Evolutionary conservation across 169 alveolate genomes (phyloP).

Genomic region (Eimeria acervulina): DNA sequence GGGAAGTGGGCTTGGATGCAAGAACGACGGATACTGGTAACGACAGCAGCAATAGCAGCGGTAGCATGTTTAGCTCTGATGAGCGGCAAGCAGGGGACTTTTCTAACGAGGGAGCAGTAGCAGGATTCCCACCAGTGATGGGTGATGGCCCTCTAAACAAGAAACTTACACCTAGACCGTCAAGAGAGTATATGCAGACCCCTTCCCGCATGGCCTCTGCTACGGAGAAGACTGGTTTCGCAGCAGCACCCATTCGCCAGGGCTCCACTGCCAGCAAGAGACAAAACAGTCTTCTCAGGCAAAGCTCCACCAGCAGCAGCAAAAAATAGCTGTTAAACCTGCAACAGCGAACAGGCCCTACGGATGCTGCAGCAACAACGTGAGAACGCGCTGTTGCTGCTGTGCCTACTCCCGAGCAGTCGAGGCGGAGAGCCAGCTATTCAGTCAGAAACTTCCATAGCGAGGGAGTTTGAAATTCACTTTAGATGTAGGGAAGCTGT

Average conservation of each 20-base stretch:
- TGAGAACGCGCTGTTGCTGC: not conserved
- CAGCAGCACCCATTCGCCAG: slow-evolving; percentile 34
- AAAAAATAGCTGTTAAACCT: slow-evolving; percentile 6
- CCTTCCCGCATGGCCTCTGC: slow-evolving; percentile 13
- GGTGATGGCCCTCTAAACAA: slow-evolving; percentile 58
- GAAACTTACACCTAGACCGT: slow-evolving; percentile 41
- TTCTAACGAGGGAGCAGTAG: not conserved
- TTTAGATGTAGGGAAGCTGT: not conserved
- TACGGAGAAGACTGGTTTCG: not conserved
- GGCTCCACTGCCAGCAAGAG: slow-evolving; percentile 11
- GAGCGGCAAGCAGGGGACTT: not conserved
- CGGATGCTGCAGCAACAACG: not conserved
- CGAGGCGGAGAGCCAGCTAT: not conserved
- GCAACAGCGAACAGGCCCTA: not conserved
- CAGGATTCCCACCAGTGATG: slow-evolving; percentile 36
- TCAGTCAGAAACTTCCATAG: not conserved
- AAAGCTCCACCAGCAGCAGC: slow-evolving; percentile 25
- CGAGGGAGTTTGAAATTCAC: not conserved
- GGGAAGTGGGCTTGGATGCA: slow-evolving; percentile 32
- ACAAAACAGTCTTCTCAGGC: slow-evolving; percentile 29
- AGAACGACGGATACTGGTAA: not conserved
- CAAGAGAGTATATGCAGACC: not conserved
- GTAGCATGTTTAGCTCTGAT: not conserved
- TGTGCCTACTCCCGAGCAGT: not conserved
- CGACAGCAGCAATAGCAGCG: slow-evolving; percentile 53